Percentiles rank a stretch among this genome's conserved stretches.
Evolutionary conservation across 768 basidiomycete genomes (phyloP).

Genomic region (Tricholomella constricta): DNA sequence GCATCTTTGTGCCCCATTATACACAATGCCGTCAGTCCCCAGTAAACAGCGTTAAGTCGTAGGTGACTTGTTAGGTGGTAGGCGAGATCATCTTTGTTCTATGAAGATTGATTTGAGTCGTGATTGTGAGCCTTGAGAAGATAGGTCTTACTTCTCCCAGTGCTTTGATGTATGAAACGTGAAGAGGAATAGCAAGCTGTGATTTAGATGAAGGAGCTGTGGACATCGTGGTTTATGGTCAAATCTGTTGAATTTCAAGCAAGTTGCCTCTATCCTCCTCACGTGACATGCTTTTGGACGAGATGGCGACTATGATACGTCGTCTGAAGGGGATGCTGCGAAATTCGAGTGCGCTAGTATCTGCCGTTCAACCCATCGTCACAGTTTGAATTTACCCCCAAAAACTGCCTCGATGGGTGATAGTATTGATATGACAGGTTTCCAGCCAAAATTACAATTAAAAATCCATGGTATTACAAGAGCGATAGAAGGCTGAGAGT

Average conservation of each 20-base stretch:
- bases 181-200: conserved; percentile 50
- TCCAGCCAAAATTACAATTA: no score
- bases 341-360: no score
- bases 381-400: no score
- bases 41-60: conserved; percentile 94
- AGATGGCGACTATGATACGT: no score
- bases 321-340: no score
- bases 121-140: background rate
- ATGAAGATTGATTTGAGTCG: background rate
- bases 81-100: conserved; percentile 81
- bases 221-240: conserved; percentile 6
- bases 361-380: no score
- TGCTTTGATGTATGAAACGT: conserved; percentile 75
- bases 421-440: no score
- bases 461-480: background rate
- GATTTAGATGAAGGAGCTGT: background rate
- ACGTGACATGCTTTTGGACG: background rate
- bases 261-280: background rate
- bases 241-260: no score
- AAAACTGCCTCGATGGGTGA: no score
- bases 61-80: conserved; percentile 94
- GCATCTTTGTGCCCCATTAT: conserved; percentile 81
- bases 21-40: conserved; percentile 89
- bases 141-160: conserved; percentile 59
- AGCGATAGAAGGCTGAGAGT: background rate